Conservation (phyloP, 176 grass and related monocot genomes). For the Zizania latifolia region DNA sequence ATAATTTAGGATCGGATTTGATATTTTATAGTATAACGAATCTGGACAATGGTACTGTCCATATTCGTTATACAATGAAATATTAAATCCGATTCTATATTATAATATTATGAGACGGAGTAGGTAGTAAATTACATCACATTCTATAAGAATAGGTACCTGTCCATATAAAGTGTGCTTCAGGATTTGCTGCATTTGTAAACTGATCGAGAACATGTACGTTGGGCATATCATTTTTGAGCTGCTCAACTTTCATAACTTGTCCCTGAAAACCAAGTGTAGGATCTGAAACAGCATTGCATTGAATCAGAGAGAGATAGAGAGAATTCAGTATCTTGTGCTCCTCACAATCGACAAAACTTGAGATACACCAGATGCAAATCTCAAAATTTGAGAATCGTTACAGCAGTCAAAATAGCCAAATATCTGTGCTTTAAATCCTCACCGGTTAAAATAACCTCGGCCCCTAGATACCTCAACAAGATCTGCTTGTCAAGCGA, state of each 20-base stretch:
- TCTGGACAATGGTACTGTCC: no score
- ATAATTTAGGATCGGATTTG: no score
- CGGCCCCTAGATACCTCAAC: conserved; percentile 64
- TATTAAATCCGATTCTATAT: no score
- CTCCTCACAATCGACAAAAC: background rate
- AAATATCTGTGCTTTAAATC: background rate
- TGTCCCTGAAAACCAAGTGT: conserved; percentile 42
- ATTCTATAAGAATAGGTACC: conserved; percentile 25
- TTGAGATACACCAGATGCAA: background rate
- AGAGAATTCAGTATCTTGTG: background rate
- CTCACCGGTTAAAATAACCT: conserved; percentile 54
- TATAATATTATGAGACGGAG: no score
- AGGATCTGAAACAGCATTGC: conserved; percentile 39
- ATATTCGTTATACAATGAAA: no score
- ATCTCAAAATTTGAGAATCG: background rate
- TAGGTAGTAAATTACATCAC: background rate
- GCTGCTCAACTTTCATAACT: conserved; percentile 39
- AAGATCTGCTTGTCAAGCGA: conserved; percentile 66
- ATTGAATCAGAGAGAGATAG: background rate
- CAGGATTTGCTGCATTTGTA: conserved; percentile 46
- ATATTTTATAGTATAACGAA: no score
- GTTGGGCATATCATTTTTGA: conserved; percentile 47
- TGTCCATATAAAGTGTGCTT: conserved; percentile 54
- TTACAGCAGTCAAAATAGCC: background rate
- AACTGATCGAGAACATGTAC: conserved; percentile 58